A percentile compares a stretch with the other conserved stretches of the same genome.
These are phyloP conservation scores for Amanita brunnescens DNA, from an alignment of 768 basidiomycete species.

Conservation along the genomic window DNA sequence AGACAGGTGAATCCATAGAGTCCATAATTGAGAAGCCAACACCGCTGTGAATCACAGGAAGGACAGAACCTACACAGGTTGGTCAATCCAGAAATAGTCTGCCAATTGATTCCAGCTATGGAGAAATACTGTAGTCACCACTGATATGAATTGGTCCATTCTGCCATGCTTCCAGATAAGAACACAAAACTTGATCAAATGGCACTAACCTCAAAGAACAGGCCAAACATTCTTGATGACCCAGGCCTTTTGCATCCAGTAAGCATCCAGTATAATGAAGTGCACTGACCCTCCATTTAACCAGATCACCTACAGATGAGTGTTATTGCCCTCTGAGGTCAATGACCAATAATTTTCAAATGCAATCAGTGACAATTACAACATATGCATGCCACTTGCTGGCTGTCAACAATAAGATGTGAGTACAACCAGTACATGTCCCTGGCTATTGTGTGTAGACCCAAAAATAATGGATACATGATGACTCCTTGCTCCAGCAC, in stretches of 20 bases:
- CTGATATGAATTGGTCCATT: conserved; percentile 63
- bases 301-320: conserved; percentile 66
- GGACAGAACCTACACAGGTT: conserved; percentile 45
- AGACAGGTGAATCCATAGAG: conserved; percentile 30
- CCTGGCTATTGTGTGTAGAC: no score
- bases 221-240: conserved; percentile 60
- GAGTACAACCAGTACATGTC: no score
- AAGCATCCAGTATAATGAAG: background rate
- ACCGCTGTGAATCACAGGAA: conserved; percentile 23
- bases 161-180: conserved; percentile 21
- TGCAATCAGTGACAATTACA: background rate
- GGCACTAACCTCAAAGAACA: conserved; percentile 52
- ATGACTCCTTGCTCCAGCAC: no score
- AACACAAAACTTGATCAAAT: background rate
- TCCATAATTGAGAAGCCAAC: conserved; percentile 60
- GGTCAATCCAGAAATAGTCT: conserved; percentile 69
- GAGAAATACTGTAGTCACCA: conserved; percentile 36
- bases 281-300: conserved; percentile 56
- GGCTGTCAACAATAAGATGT: no score
- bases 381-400: no score
- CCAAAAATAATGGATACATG: no score
- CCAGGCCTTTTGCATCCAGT: conserved; percentile 38
- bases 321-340: conserved; percentile 27
- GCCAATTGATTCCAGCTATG: conserved; percentile 52
- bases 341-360: conserved; percentile 34